These are phyloP conservation scores for Lasiodiplodia sp. DNA, from an alignment of 2,329 filamentous ascomycete genomes.

Conservation along the genomic window DNA sequence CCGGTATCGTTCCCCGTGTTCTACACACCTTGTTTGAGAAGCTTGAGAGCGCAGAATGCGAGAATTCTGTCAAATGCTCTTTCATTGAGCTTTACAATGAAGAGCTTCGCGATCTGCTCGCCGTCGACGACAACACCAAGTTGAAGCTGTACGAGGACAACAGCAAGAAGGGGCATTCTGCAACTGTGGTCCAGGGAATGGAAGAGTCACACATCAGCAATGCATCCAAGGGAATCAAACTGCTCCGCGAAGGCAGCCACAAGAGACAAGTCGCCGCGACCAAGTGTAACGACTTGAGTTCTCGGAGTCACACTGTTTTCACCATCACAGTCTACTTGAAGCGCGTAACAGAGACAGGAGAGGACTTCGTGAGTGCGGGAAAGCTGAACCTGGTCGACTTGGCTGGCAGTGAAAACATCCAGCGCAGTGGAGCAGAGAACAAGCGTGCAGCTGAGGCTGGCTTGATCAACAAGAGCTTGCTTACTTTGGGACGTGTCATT, in stretches of 20 bases:
- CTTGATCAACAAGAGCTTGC: conserved; percentile 95
- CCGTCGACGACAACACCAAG: conserved; percentile 81
- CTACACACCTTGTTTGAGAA: conserved; percentile 86
- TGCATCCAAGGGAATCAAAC: conserved; percentile 83
- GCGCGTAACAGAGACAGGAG: conserved; percentile 78
- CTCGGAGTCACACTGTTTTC: conserved; percentile 95
- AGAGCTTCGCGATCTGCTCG: conserved; percentile 88
- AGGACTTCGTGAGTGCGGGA: conserved; percentile 88
- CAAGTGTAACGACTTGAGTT: conserved; percentile 99
- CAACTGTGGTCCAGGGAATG: conserved; percentile 95
- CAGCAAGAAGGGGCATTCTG: conserved; percentile 81
- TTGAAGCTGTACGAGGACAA: conserved; percentile 96
- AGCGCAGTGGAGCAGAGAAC: conserved; percentile 95
- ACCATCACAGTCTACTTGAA: conserved; percentile 94
- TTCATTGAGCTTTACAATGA: conserved; percentile 99
- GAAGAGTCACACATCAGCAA: conserved; percentile 92
- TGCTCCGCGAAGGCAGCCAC: conserved; percentile 87
- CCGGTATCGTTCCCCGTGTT: conserved; percentile 93
- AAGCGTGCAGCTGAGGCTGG: conserved; percentile 96
- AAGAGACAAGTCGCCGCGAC: conserved; percentile 98
- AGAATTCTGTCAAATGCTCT: conserved; percentile 94
- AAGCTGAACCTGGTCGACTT: conserved; percentile 97
- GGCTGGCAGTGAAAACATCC: conserved; percentile 97
- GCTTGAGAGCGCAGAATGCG: conserved; percentile 76
- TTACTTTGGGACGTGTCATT: conserved; percentile 95